Base-by-base conservation (phyloP, 768 basidiomycete species). In the Boletus rubescentipes region DNA sequence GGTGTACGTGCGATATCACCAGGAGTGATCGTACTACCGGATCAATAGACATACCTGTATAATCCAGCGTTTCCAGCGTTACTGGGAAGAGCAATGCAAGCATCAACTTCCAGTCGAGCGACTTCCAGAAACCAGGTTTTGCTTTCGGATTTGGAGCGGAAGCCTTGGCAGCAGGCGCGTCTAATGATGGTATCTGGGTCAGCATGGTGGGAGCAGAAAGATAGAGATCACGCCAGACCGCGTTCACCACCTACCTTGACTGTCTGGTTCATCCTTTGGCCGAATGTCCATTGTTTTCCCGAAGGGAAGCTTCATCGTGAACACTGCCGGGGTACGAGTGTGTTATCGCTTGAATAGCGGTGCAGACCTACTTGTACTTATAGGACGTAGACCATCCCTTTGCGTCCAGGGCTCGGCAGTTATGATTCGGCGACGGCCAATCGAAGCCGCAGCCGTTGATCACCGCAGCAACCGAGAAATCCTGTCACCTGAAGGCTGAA, bases 1-100 rank as follows among this genome's bases (percentile, higher is more conserved):
- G 5, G 26, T 20, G 20, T n/a, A 18, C 7, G 12, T n/a, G 2
- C 20, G 1, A 15, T 26, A 11, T n/a, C 5, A 18, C n/a, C 32
- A 37, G 20, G 3, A 2, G 18, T 15, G 32, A 14, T 36, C 7
- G 2, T 30, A 8, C 3, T n/a, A 20, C n/a, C 14, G 9, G 21
- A 34, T 32, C 9, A 12, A 38, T n/a, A 4, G 20, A 50, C 51
- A 20, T 40, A 60, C 67, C 59, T 3, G 69, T 71, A 47, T 69
- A 69, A 42, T 69, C 68, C 2, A 71, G 51, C 0, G 69, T 69
- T 44, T 80, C 79, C 1, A 80, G 67, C 35, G 67, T 62, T 12
- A 79, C 71, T 0, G 79, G 79, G 44, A 80, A 63, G 16, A 70
- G n/a, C 8, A 80, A 61, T 3, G 75, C 74, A 26, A 59, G 39